These are phyloP conservation scores for Ammopiptanthus mongolicus DNA, from an alignment of 306 rosid genomes.

Conservation along the genomic window DNA sequence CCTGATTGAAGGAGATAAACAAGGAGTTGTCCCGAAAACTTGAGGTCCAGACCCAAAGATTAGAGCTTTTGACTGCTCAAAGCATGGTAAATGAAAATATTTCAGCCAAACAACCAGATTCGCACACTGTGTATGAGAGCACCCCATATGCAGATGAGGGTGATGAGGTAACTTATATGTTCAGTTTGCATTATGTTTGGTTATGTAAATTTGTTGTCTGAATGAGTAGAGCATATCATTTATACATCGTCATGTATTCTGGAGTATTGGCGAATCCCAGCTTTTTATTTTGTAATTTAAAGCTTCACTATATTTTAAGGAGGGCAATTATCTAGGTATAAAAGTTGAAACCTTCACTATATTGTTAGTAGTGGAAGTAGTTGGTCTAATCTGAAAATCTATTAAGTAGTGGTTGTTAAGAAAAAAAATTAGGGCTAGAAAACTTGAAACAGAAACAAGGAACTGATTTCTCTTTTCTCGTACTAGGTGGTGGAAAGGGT, in stretches of 20 bases:
- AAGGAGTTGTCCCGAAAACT: conserved; percentile 77
- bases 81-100: conserved; percentile 63
- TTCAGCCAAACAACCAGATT: conserved; percentile 50
- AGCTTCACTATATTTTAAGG: neutral
- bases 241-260: neutral
- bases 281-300: neutral
- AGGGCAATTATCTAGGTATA: neutral
- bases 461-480: conserved; percentile 17
- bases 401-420: neutral
- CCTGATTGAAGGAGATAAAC: conserved; percentile 65
- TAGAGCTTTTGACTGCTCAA: conserved; percentile 91
- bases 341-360: neutral
- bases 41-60: conserved; percentile 90
- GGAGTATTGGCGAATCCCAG: neutral
- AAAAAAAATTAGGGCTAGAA: neutral
- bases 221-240: neutral
- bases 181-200: neutral
- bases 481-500: conserved; percentile 93
- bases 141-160: conserved; percentile 87
- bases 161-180: conserved; percentile 63
- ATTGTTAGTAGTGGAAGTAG: neutral
- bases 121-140: conserved; percentile 42
- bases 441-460: neutral
- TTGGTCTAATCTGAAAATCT: conserved; percentile 10
- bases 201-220: neutral